Base-by-base conservation (phyloP, 331 rosid genomes). In the Rhamnella rubrinervis region DNA sequence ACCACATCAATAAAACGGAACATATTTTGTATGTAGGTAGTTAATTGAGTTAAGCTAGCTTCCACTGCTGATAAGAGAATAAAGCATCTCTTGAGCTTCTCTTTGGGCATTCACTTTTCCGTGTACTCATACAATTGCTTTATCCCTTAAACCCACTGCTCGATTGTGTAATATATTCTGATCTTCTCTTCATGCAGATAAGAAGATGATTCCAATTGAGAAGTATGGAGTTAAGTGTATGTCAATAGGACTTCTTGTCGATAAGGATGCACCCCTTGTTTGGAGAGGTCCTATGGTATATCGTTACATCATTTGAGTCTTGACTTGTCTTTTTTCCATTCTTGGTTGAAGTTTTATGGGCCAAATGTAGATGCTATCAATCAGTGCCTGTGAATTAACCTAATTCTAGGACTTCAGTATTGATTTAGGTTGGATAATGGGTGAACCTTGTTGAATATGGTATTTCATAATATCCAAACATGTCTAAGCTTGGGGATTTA, bases 271-370 rank as follows among this genome's bases (percentile, higher is more conserved):
- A 59, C 90, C 97, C 1, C 87, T 95, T 81, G 95, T 95, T 41
- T 95, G 98, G 98, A 89, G 98, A 80, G 98, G 98, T 77, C 98
- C 98, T 77, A 95, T 95, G 98, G 97, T 95, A 85, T 80, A 73
- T 67, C 78, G 74, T 66, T 74, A 17, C 56, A 23, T 28, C 53
- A 58, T 70, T 38, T 57, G 35, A 55, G 50, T 44, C 39, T 16
- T 28, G 44, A 55, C 17, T 66, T 66, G 14, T 66, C 20, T 40
- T 35, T 67, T 56, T 58, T 50, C 40, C 38, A 50, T 57, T 70
- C 19, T 68, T 63, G 15, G 46, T 52, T 73, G 39, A 51, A 12
- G 20, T 55, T 55, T 62, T 52, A 23, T 51, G 3, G 2, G 26
- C 37, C 26, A 20, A 16, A 53, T 65, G 7, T 50, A 5, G 25